These are phyloP conservation scores for Aureobasidium sp. DNA, from an alignment of 2,329 filamentous ascomycete species.

Conservation along the genomic window DNA sequence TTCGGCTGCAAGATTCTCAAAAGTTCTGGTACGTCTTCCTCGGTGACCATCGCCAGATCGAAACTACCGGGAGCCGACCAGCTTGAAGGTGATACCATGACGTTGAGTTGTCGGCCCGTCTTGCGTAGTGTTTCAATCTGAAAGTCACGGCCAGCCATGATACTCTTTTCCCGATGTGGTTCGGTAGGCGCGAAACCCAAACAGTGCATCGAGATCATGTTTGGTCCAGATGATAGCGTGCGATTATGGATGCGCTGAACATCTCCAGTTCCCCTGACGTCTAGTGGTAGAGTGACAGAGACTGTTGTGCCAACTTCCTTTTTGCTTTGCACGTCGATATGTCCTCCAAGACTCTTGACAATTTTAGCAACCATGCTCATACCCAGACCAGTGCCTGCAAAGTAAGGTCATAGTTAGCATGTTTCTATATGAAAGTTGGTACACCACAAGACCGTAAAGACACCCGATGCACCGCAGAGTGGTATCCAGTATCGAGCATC, in stretches of 20 bases:
- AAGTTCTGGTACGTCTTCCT: slow-evolving; percentile 14
- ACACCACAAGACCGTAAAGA: too few species aligned
- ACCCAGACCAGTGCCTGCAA: slow-evolving; percentile 39
- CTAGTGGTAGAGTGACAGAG: slow-evolving; percentile 52
- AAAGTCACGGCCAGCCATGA: slow-evolving; percentile 12
- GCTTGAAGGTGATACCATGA: neutral
- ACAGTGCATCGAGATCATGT: slow-evolving; percentile 13
- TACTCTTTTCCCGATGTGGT: neutral
- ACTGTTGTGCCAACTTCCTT: slow-evolving; percentile 51
- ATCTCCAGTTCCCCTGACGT: neutral
- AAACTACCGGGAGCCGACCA: neutral
- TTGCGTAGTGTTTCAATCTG: slow-evolving; percentile 7
- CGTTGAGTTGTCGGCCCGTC: slow-evolving; percentile 11
- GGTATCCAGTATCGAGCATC: too few species aligned
- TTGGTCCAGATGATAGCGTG: slow-evolving; percentile 9
- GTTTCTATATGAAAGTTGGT: too few species aligned
- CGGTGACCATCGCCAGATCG: slow-evolving; percentile 2
- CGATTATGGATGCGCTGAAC: neutral
- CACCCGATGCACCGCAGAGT: too few species aligned
- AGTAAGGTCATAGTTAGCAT: too few species aligned
- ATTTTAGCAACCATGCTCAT: slow-evolving; percentile 37
- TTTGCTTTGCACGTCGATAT: slow-evolving; percentile 44
- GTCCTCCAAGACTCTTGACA: slow-evolving; percentile 29
- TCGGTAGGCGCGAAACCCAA: slow-evolving; percentile 20
- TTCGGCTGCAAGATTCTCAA: neutral